These are phyloP conservation scores for Podospora fimiseda DNA, from an alignment of 495 filamentous ascomycete species.

Conservation along the genomic window DNA sequence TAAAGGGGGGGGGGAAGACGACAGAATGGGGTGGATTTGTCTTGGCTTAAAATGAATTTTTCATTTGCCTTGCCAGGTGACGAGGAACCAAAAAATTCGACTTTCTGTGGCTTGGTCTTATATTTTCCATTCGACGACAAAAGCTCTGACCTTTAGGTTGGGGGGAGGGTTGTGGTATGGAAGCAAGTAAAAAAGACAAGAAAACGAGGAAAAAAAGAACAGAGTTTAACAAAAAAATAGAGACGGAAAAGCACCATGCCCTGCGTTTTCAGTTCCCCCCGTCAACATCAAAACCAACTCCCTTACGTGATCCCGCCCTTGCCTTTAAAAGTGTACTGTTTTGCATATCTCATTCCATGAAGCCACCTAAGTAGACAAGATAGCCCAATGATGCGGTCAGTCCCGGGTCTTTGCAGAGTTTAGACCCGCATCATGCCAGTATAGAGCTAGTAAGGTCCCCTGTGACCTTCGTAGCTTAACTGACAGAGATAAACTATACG, in stretches of 20 bases:
- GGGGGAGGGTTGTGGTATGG: not conserved
- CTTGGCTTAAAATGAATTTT: not conserved
- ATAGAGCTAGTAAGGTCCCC: not conserved
- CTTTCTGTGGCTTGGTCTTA: not conserved
- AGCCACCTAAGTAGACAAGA: conserved; percentile 10
- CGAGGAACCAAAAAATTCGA: not conserved
- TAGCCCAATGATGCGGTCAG: conserved; percentile 4
- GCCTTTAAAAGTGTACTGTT: conserved; percentile 18
- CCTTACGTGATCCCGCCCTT: conserved; percentile 23
- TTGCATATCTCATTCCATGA: conserved; percentile 18
- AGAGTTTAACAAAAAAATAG: conserved; percentile 8
- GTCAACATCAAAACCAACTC: conserved; percentile 30
- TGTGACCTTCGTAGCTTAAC: not conserved
- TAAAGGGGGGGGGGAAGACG: too few species aligned
- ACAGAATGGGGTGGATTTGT: not conserved
- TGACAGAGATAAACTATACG: conserved; percentile 5
- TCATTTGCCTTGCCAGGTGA: not conserved
- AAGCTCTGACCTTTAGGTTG: not conserved
- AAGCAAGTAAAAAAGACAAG: not conserved
- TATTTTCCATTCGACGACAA: not conserved
- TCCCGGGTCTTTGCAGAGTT: not conserved
- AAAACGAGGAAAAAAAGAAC: conserved; percentile 7
- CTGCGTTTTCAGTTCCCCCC: conserved; percentile 32
- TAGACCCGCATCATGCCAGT: not conserved
- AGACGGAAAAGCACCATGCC: conserved; percentile 24